Evolutionary conservation across 2,329 filamentous ascomycete species (phyloP).

Genomic region (Alternaria triticimaculans): DNA sequence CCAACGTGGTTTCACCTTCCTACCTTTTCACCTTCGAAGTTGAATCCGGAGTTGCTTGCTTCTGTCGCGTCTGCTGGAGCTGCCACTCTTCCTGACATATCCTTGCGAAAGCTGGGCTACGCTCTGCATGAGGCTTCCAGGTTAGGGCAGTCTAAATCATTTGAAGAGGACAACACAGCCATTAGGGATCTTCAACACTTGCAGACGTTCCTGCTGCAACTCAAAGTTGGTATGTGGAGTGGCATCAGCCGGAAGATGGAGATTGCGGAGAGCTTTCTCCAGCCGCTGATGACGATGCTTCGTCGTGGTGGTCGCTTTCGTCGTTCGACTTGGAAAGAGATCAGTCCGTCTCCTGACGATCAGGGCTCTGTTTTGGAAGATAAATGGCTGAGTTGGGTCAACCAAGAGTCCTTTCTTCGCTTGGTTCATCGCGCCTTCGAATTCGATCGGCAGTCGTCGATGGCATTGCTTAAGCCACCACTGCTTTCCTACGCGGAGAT

Average conservation of each 20-base stretch:
- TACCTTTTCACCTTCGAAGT: slow-evolving; percentile 62
- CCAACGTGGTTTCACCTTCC: slow-evolving; percentile 68
- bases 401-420: slow-evolving; percentile 71
- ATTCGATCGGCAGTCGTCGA: slow-evolving; percentile 71
- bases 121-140: slow-evolving; percentile 58
- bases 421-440: slow-evolving; percentile 70
- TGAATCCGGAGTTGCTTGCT: slow-evolving; percentile 66
- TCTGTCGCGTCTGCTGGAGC: slow-evolving; percentile 68
- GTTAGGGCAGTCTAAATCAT: slow-evolving; percentile 47
- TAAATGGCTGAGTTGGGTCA: slow-evolving; percentile 71
- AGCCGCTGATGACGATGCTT: slow-evolving; percentile 63
- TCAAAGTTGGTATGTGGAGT: slow-evolving; percentile 65
- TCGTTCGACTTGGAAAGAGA: slow-evolving; percentile 59
- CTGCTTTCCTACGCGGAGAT: slow-evolving; percentile 74
- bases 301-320: slow-evolving; percentile 66
- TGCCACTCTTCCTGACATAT: slow-evolving; percentile 61
- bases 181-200: slow-evolving; percentile 61
- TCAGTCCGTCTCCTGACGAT: slow-evolving; percentile 62
- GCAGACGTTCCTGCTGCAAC: slow-evolving; percentile 58
- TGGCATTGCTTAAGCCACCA: slow-evolving; percentile 69
- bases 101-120: slow-evolving; percentile 67
- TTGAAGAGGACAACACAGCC: slow-evolving; percentile 58
- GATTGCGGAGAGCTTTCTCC: slow-evolving; percentile 64
- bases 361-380: slow-evolving; percentile 63
- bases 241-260: slow-evolving; percentile 66